Evolutionary conservation across 345 rosid genomes (phyloP), one percentile per base, ranked within the genome.

Genomic region (Eucalyptus polybractea): DNA sequence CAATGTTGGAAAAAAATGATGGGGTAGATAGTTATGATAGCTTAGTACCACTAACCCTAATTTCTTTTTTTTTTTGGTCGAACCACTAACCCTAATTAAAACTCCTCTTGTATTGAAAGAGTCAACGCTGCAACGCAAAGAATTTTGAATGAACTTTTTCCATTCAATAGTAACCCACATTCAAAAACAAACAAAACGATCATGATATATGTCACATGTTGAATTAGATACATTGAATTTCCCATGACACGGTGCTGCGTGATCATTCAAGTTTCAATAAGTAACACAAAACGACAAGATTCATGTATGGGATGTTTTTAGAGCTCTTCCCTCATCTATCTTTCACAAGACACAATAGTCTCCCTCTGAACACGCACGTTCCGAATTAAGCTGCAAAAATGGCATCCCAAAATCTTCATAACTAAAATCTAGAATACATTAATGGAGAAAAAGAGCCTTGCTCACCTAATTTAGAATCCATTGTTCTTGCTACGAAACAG

Each of bases 221-320:
- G 15, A 37, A 76, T 21, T 76, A 22, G 81, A 33, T 10, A 33
- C 81, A 37, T 72, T 72, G 81, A 72, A 72, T 37, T 72, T 72
- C 45, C 44, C 44, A 37, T 72, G 44, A 17, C 45, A 62, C 8
- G 0, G 69, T 29, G 4, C 33, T 4, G 14, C 3, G 0, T 60
- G 31, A 60, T 27, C 15, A 13, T 60, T 27, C 69, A 27, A 60
- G 69, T 27, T 60, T 60, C 15, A 60, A 60, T 27, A 11, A 60
- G 31, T 27, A 29, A 6, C 13, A 12, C 2, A 60, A 62, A 62
- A 25, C 4, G 0, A 16, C 10, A 33, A 65, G 37, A 65, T n/a
- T 65, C 76, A 22, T 76, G 15, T 21, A 21, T 76, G 27, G 27
- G 27, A 24, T 40, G 85, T 40, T 76, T 7, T 53, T 25, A 21